Percentiles rank a stretch among this genome's conserved stretches.
Evolutionary conservation across 2,329 filamentous ascomycete genomes (phyloP).

Genomic region (Neopestalotiopsis sp.): DNA sequence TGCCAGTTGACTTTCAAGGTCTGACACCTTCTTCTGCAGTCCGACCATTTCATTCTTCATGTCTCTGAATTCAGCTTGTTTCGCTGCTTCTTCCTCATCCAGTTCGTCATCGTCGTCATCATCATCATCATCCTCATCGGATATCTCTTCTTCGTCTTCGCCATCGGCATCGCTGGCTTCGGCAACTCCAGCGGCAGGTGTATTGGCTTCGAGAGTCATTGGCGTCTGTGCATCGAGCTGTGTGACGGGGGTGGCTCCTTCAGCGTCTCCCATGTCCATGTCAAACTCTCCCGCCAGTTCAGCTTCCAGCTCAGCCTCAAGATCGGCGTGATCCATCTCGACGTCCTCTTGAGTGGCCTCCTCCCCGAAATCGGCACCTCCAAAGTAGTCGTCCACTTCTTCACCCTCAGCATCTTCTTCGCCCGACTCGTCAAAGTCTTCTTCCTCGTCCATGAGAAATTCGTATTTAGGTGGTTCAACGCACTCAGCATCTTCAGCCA

Average conservation of each 20-base stretch:
- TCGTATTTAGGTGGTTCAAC: conserved; percentile 67
- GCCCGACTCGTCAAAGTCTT: conserved; percentile 43
- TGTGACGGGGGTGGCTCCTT: conserved; percentile 44
- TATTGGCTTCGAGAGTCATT: conserved; percentile 47
- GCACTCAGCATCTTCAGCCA: conserved; percentile 71
- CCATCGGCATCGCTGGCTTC: conserved; percentile 44
- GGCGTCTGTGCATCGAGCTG: conserved; percentile 51
- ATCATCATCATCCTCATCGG: conserved; percentile 56
- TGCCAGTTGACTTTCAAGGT: conserved; percentile 52
- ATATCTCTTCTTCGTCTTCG: conserved; percentile 48
- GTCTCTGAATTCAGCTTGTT: conserved; percentile 58
- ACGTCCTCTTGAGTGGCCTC: conserved; percentile 1
- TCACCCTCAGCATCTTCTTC: conserved; percentile 55
- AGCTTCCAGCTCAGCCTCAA: conserved; percentile 60
- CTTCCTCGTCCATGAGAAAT: conserved; percentile 56
- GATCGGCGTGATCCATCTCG: conserved; percentile 53
- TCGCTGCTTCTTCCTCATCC: conserved; percentile 58
- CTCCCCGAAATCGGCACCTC: conserved; percentile 21
- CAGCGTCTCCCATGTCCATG: conserved; percentile 24
- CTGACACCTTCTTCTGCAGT: conserved; percentile 59
- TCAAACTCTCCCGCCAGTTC: conserved; percentile 58
- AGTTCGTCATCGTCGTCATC: conserved; percentile 59
- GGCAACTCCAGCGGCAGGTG: conserved; percentile 48
- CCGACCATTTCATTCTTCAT: conserved; percentile 57
- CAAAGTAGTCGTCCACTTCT: conserved; percentile 60